Evolutionary conservation across 805 yeast species (phyloP), one percentile per base, ranked within the genome.

Genomic region (Pichia insulana): DNA sequence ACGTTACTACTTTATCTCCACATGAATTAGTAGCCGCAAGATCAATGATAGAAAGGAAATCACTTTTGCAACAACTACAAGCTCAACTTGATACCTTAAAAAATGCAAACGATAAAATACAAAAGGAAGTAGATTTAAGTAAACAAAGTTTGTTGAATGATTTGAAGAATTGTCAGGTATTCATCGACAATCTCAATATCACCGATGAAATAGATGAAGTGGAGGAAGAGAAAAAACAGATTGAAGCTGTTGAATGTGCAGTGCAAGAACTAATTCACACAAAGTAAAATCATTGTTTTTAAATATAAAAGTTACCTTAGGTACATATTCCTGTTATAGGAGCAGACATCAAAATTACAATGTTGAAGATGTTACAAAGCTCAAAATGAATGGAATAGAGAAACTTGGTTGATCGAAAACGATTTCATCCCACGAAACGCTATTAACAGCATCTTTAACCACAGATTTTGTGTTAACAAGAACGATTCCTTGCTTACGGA

Each of bases 401-500:
- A 80, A 80, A 45, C 80, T 71, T 32, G 83, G 80, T 46, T 75
- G 73, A 41, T 75, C 74, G 44, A 80, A 69, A 15, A 79, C 55
- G 62, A 78, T 65, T 27, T 68, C 62, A 11, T 46, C 51, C 51
- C 51, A 48, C 8, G 43, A 39, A 20, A 48, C 34, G 8, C 40
- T 34, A n/a, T 31, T 26, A 7, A 40, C 40, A 3, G 49, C 48
- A 19, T 39, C 39, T 15, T 40, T 44, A 12, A 45, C 28, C 13
- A 42, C 12, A n/a, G 35, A 26, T 20, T 36, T 39, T 11, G 43
- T 43, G 31, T 52, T 69, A 36, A 79, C 63, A 12, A 60, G 50
- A 34, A 78, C 65, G 36, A 78, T 64, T 15, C 77, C 74, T 46
- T 82, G 61, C 33, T 73, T 64, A 50, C 76, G 73, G 46, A 80